Evolutionary conservation across 305 asterid genomes (phyloP), one percentile per base, ranked within the genome.

Genomic region (Nicotiana rustica): DNA sequence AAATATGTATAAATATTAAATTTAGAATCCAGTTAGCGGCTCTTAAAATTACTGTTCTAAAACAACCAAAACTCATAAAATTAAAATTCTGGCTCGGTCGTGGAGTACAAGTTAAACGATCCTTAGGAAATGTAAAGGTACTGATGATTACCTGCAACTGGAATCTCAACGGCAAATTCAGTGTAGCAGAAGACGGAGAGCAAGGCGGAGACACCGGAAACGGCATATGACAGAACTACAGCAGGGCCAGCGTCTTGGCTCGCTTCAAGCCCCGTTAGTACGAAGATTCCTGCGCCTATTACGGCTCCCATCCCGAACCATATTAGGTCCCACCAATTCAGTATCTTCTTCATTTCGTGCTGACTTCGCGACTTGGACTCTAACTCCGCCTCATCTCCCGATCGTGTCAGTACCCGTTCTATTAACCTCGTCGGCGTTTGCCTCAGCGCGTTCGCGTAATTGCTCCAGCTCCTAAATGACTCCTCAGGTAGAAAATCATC

Each of bases 401-500:
- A 95, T 75, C 99, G 92, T 84, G 92, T 83, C 33, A 91, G 3
- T 0, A 87, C 82, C 88, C 97, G 92, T 86, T 95, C 91, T 56
- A 38, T 69, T 3, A 95, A 47, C 80, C 98, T 88, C 1, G 79
- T 29, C 60, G 95, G 97, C 15, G 91, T 89, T 86, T 91, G 89
- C 65, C 56, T 86, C 38, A 92, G 52, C 2, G 98, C 97, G 33
- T 49, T 84, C 70, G 66, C 81, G 83, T 95, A 95, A 75, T 86
- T 93, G 19, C 81, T 83, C 97, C 94, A 91, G 85, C 96, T 95
- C 91, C 84, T 67, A 81, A 95, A 95, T 69, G 98, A 95, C 56
- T 95, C 96, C 89, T 95, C 98, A 1, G 98, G 97, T 85, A 95
- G 91, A 86, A 95, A 95, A 88, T 93, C 97, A 52, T 87, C 91